Conservation (phyloP, 75 land plant species). For the Adiantum capillusveneris region DNA sequence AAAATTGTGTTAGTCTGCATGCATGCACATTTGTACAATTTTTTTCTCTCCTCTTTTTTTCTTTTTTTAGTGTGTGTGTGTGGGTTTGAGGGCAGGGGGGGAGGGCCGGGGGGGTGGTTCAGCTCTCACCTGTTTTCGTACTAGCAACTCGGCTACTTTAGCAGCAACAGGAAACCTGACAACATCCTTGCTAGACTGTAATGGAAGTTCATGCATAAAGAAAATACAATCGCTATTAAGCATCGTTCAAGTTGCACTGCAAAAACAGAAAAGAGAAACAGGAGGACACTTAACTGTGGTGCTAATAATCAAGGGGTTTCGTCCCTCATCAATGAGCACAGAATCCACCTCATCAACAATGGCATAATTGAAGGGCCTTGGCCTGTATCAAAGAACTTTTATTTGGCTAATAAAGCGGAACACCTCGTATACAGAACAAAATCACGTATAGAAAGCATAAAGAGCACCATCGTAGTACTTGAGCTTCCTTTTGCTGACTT, state of each 20-base stretch:
- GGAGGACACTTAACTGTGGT: slow-evolving; percentile 48
- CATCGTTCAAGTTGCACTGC: background rate
- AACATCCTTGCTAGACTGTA: slow-evolving; percentile 92
- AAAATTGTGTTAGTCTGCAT: too few relatives aligned
- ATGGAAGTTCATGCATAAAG: background rate
- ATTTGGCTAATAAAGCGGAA: too few relatives aligned
- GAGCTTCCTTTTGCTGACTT: slow-evolving; percentile 55
- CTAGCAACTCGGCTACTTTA: slow-evolving; percentile 75
- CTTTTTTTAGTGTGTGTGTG: too few relatives aligned
- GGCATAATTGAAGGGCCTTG: slow-evolving; percentile 92
- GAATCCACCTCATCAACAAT: slow-evolving; percentile 99
- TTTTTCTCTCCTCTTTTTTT: too few relatives aligned
- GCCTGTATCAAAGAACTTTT: slow-evolving; percentile 58
- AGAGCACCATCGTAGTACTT: slow-evolving; percentile 90
- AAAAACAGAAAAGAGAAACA: slow-evolving; percentile 1
- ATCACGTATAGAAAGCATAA: too few relatives aligned
- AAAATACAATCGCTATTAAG: background rate
- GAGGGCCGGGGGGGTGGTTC: too few relatives aligned
- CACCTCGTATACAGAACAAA: background rate
- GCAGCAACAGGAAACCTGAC: slow-evolving; percentile 97
- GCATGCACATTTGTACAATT: too few relatives aligned
- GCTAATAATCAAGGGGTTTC: slow-evolving; percentile 92
- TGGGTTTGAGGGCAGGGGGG: too few relatives aligned
- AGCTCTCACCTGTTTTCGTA: slow-evolving; percentile 39
- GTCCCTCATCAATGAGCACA: slow-evolving; percentile 95